phyloP scores from a whole-genome alignment of 1,284 basidiomycete genomes.

The Rhodofomes roseus region DNA sequence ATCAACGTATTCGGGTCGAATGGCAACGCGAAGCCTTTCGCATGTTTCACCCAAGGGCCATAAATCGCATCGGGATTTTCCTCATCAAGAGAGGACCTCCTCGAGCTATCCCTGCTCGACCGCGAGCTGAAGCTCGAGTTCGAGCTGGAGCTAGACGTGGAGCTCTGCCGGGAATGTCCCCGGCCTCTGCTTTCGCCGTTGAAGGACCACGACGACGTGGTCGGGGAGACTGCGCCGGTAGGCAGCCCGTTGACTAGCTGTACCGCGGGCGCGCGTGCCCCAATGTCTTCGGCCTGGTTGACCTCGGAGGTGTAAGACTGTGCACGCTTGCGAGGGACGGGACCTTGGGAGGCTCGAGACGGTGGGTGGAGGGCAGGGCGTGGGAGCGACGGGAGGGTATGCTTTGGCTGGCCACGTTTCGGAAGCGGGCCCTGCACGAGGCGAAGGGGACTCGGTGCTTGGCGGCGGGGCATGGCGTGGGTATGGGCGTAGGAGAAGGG shows the following conservation, averaged over 20 bases:
- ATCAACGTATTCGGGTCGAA: slow-evolving; percentile 25
- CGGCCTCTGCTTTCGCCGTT: slow-evolving; percentile 13
- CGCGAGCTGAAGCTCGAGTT: slow-evolving; percentile 10
- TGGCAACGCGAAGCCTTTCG: slow-evolving; percentile 22
- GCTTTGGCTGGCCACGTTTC: slow-evolving; percentile 23
- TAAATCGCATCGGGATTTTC: slow-evolving; percentile 5
- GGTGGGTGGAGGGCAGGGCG: slow-evolving; percentile 27
- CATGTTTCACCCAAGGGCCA: slow-evolving; percentile 29
- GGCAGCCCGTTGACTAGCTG: slow-evolving; percentile 6
- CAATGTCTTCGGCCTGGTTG: background rate
- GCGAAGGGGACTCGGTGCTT: slow-evolving; percentile 25
- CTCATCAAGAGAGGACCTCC: slow-evolving; percentile 9
- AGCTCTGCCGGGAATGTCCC: slow-evolving; percentile 13
- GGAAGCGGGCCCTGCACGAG: slow-evolving; percentile 28
- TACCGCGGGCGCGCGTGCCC: slow-evolving; percentile 8
- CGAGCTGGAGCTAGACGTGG: slow-evolving; percentile 21
- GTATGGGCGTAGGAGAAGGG: slow-evolving; percentile 1
- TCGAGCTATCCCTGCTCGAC: background rate
- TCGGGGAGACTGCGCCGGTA: slow-evolving; percentile 10
- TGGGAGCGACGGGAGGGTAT: slow-evolving; percentile 30
- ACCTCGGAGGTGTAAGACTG: background rate
- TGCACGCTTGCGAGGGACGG: slow-evolving; percentile 21
- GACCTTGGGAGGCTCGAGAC: slow-evolving; percentile 8
- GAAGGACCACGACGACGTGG: slow-evolving; percentile 10
- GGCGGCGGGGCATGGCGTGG: slow-evolving; percentile 8